Evolutionary conservation across 2,329 filamentous ascomycete genomes (phyloP), one percentile per base, ranked within the genome.

Genomic region (Phoma sp.): DNA sequence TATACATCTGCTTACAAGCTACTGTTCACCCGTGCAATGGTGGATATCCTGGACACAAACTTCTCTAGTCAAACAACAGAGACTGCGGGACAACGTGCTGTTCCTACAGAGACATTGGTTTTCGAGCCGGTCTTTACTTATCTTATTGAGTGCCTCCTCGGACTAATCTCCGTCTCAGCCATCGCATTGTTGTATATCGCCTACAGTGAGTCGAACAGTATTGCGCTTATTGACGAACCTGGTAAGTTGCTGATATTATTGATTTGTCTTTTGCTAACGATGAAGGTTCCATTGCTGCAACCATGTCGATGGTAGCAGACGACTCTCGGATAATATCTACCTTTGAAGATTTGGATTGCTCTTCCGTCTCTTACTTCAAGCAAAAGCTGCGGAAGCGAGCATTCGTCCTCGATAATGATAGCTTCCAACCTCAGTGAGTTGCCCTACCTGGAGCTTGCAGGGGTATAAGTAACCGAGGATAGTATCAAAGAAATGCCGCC

Each of bases 1-100:
- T 79, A 77, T 36, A 62, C 76, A 34, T 56, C 60, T 1, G 76
- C 75, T 0, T 78, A 81, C 51, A 65, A 73, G 14, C 38, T 81
- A 2, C 58, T 81, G 0, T 80, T 81, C 39, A 60, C 72, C 1
- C 61, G 72, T 2, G 57, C 60, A 4, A 62, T 77, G 63, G 56
- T 56, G 0, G 66, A 73, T 18, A 55, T 74, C 1, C 53, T 76
- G 1, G 34, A 34, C 0, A 6, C n/a, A 0, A 43, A 66, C 4
- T 49, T 65, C 18, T 12, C 42, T 3, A 5, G 30, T 29, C 62
- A 33, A 25, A 47, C 15, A 23, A 39, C 3, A 6, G 21, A 23
- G n/a, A 39, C n/a, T 34, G 46, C 21, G 1, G 69, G 73, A 1
- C 39, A 42, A 9, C 57, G 59, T 1, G 18, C 33, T 2, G 66